Evolutionary conservation across 2,329 filamentous ascomycete genomes (phyloP).

Genomic region (Botrytis squamosa): DNA sequence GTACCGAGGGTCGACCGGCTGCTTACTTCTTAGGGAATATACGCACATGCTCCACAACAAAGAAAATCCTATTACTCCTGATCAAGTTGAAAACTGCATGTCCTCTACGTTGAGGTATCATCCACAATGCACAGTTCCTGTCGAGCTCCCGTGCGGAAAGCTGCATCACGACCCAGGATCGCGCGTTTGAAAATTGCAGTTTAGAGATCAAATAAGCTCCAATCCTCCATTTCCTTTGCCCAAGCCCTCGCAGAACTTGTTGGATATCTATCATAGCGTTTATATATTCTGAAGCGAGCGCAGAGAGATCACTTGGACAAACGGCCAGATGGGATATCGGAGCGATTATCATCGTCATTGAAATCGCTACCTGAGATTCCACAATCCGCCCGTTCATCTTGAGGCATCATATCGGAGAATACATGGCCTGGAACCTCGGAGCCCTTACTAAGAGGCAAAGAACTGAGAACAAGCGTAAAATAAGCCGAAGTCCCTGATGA

Average conservation of each 20-base stretch:
- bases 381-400: background rate
- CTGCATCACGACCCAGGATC: background rate
- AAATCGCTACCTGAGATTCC: too few species aligned
- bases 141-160: background rate
- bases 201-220: background rate
- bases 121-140: background rate
- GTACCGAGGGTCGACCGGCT: background rate
- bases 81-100: background rate
- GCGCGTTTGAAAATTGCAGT: background rate
- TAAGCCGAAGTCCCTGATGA: too few species aligned
- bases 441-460: background rate
- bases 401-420: background rate
- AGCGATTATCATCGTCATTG: background rate
- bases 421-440: too few species aligned
- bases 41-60: background rate
- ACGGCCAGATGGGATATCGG: background rate
- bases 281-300: background rate
- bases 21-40: background rate
- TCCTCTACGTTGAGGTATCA: background rate
- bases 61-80: background rate
- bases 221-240: background rate
- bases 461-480: background rate
- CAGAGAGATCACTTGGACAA: background rate
- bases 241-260: background rate
- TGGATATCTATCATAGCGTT: background rate